Conservation (phyloP, 2,329 filamentous ascomycete genomes). For the Coniosporium tulheliwenetii region DNA sequence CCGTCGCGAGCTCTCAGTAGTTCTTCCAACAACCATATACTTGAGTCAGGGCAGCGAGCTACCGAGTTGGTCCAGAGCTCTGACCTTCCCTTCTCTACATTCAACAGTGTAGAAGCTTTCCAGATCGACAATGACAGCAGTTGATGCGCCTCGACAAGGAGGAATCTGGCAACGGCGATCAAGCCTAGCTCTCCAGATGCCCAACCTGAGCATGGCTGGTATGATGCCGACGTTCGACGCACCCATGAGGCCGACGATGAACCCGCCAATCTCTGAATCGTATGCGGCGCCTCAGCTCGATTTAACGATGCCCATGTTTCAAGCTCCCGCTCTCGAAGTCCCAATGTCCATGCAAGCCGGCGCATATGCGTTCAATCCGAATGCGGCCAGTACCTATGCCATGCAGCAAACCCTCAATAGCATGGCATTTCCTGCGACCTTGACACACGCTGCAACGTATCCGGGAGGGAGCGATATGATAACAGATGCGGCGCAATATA, state of each 20-base stretch:
- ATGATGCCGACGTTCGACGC: conserved; percentile 1
- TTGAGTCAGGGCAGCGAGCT: too few species aligned
- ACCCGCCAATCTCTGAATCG: not conserved
- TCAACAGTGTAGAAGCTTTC: not conserved
- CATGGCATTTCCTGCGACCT: not conserved
- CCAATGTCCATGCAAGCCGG: not conserved
- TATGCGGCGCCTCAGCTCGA: conserved; percentile 1
- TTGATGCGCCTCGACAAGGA: conserved; percentile 1
- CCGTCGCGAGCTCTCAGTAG: too few species aligned
- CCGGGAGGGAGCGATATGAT: not conserved
- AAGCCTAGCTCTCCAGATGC: conserved; percentile 1
- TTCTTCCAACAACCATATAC: too few species aligned
- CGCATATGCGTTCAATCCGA: conserved; percentile 1
- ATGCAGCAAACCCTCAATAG: not conserved
- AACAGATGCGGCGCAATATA: not conserved
- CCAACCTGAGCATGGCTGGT: not conserved
- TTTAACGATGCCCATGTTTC: conserved; percentile 1
- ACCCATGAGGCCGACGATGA: not conserved
- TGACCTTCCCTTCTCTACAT: too few species aligned
- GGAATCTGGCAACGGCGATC: conserved; percentile 2
- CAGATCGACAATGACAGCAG: not conserved
- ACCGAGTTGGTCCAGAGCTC: too few species aligned
- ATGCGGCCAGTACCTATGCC: not conserved
- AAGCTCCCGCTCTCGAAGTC: not conserved
- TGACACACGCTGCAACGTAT: conserved; percentile 1